phyloP scores from a whole-genome alignment of 768 basidiomycete genomes.

The Omphalotus guepiniiformis region DNA sequence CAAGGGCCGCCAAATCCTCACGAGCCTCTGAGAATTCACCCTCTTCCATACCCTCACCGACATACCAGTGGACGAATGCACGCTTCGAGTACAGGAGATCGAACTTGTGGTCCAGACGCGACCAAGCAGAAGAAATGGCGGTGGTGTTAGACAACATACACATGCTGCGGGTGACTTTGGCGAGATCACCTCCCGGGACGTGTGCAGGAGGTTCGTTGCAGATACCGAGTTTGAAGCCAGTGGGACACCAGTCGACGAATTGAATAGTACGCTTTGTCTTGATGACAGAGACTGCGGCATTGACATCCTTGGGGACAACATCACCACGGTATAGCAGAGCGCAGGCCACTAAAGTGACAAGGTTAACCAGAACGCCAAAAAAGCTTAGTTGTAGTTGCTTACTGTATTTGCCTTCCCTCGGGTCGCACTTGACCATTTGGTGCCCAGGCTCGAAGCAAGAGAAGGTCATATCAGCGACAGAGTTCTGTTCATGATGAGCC shows the following conservation, averaged over 20 bases:
- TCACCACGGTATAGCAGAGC: constrained; percentile 92
- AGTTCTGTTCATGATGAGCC: constrained; percentile 95
- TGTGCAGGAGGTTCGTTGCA: constrained; percentile 94
- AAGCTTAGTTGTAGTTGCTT: constrained; percentile 23
- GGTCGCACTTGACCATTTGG: constrained; percentile 96
- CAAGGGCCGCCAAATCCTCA: constrained; percentile 95
- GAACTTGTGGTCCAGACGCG: constrained; percentile 95
- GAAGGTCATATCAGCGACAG: constrained; percentile 97
- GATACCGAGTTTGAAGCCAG: constrained; percentile 98
- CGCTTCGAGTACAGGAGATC: constrained; percentile 97
- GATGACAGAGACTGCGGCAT: constrained; percentile 88
- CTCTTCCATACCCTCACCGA: constrained; percentile 99
- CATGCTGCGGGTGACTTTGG: constrained; percentile 88
- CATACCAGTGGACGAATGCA: constrained; percentile 92
- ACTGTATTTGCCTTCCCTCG: constrained; percentile 98
- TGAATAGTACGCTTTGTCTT: constrained; percentile 98
- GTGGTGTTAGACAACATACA: constrained; percentile 98
- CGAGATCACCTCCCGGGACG: constrained; percentile 93
- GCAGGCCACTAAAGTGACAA: constrained; percentile 68
- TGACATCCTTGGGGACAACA: constrained; percentile 94
- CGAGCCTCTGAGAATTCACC: constrained; percentile 99
- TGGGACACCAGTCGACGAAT: constrained; percentile 98
- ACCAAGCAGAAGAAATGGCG: constrained; percentile 93
- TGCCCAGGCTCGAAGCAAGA: constrained; percentile 96
- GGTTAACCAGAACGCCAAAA: not conserved